Percentiles rank a stretch among this genome's conserved stretches.
These are phyloP conservation scores for Microbotryum violaceum DNA, from an alignment of 1,284 basidiomycete genomes.

Conservation along the genomic window DNA sequence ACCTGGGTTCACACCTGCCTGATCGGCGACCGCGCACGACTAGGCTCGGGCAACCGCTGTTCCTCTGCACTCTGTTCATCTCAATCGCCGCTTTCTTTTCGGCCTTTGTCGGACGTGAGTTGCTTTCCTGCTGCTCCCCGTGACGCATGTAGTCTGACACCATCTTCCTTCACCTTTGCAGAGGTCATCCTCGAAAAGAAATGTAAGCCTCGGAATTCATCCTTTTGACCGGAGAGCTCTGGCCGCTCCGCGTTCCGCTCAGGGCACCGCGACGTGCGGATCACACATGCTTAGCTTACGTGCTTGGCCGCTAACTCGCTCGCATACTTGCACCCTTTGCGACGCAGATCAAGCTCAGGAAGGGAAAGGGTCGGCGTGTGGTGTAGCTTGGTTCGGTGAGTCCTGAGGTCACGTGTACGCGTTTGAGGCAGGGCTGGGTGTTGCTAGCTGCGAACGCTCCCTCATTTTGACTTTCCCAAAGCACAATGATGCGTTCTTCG, in stretches of 20 bases:
- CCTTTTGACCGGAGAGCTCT: neutral
- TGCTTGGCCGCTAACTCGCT: neutral
- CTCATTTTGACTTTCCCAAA: too few species aligned
- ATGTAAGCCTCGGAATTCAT: conserved; percentile 9
- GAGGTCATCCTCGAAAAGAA: conserved; percentile 26
- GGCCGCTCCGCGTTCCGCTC: too few species aligned
- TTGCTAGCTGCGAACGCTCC: neutral
- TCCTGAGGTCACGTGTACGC: conserved; percentile 44
- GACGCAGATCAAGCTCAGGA: conserved; percentile 27
- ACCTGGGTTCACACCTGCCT: too few species aligned
- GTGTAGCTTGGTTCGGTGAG: conserved; percentile 83
- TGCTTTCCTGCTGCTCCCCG: neutral
- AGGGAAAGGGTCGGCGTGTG: conserved; percentile 46
- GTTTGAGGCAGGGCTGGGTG: conserved; percentile 27
- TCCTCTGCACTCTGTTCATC: conserved; percentile 75
- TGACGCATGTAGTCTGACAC: conserved; percentile 64
- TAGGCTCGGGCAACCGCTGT: conserved; percentile 66
- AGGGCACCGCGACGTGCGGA: conserved; percentile 1
- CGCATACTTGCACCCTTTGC: conserved; percentile 8
- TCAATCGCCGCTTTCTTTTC: conserved; percentile 71
- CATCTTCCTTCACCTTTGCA: conserved; percentile 68
- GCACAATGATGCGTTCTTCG: too few species aligned
- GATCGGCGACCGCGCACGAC: too few species aligned
- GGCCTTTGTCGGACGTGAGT: conserved; percentile 77
- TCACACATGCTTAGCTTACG: neutral